Evolutionary conservation across 441 rosid species (phyloP).

Genomic region (Corymbia calophylla): DNA sequence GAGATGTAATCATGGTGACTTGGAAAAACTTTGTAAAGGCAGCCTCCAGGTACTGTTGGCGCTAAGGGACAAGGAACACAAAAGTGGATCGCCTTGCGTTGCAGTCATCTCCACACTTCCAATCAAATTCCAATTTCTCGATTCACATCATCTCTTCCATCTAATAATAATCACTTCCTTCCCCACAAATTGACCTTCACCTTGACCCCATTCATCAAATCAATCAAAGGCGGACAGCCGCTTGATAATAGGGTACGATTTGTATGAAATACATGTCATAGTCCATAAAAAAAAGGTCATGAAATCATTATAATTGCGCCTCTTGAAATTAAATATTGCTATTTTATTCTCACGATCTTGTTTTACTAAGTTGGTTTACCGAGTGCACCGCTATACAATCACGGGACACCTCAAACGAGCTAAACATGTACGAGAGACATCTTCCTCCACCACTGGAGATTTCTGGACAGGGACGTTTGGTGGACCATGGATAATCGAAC

Average conservation of each 20-base stretch:
- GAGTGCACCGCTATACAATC: not conserved
- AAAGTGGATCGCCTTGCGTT: not conserved
- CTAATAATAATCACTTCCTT: not conserved
- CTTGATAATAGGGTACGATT: not conserved
- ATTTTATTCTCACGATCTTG: not conserved
- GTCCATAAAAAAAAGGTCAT: not conserved
- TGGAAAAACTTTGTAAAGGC: not conserved
- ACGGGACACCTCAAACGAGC: not conserved
- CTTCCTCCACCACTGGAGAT: not conserved
- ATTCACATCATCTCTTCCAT: not conserved
- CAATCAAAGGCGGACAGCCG: not conserved
- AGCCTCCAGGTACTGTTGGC: not conserved
- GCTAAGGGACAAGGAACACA: not conserved
- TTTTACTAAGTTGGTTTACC: not conserved
- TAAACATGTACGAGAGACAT: not conserved
- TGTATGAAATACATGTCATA: not conserved
- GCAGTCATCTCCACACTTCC: not conserved
- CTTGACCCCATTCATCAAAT: not conserved
- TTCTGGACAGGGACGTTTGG: not conserved
- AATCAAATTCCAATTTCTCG: not conserved
- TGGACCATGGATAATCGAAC: not conserved
- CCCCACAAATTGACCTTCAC: not conserved
- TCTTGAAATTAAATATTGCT: not conserved
- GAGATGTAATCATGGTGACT: not conserved
- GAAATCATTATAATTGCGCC: not conserved